A percentile compares a stretch with the other conserved stretches of the same genome.
Evolutionary conservation across 106 monocot species (phyloP).

Genomic region (Agapanthus africanus): DNA sequence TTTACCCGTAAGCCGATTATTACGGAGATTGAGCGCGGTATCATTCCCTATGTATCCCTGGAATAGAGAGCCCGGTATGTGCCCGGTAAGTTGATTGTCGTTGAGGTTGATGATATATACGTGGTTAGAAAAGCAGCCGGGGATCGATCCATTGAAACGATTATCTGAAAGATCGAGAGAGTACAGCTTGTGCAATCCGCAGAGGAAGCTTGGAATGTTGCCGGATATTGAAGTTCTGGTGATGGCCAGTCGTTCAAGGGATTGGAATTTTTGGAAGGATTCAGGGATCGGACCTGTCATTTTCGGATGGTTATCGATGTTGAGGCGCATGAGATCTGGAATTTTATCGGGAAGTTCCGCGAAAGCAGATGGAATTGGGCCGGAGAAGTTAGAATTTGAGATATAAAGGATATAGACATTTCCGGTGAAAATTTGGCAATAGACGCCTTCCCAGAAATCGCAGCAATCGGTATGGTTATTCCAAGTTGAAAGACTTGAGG

Average conservation of each 20-base stretch:
- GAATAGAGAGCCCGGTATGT: slow-evolving; percentile 25
- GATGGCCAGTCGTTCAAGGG: slow-evolving; percentile 28
- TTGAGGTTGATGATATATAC: slow-evolving; percentile 31
- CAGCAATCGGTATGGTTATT: neutral
- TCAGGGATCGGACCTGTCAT: slow-evolving; percentile 24
- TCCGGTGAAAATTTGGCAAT: neutral
- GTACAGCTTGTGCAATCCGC: slow-evolving; percentile 17
- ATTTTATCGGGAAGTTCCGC: slow-evolving; percentile 18
- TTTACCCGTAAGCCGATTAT: slow-evolving; percentile 37
- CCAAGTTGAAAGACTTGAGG: neutral
- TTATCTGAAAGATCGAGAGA: slow-evolving; percentile 33
- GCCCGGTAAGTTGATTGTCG: slow-evolving; percentile 34
- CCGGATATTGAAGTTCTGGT: slow-evolving; percentile 41
- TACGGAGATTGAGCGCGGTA: slow-evolving; percentile 22
- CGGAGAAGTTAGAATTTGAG: slow-evolving; percentile 27
- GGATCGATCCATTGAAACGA: slow-evolving; percentile 34
- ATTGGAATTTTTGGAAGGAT: slow-evolving; percentile 22
- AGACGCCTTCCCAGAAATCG: neutral
- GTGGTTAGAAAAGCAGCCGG: slow-evolving; percentile 19
- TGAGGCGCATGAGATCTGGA: slow-evolving; percentile 16
- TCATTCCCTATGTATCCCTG: slow-evolving; percentile 9
- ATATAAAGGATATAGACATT: neutral
- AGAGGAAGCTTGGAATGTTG: slow-evolving; percentile 34
- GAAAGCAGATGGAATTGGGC: slow-evolving; percentile 34
- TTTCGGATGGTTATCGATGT: slow-evolving; percentile 21